Percentiles rank a stretch among this genome's conserved stretches.
phyloP scores from a whole-genome alignment of 768 basidiomycete species.

The Mycena pura region DNA sequence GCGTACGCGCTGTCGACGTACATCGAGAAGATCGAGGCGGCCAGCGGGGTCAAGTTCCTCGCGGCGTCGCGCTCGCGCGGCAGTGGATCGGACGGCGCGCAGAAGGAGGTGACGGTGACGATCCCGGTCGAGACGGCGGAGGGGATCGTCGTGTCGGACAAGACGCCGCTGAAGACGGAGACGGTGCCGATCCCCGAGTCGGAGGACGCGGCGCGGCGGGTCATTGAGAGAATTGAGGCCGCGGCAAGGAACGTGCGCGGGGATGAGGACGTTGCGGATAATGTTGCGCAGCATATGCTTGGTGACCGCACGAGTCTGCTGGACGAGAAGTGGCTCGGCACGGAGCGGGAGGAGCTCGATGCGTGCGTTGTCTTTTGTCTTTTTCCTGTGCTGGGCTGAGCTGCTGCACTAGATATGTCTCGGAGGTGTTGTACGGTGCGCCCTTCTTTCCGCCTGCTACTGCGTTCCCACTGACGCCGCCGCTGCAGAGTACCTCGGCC shows the following conservation, averaged over 20 bases:
- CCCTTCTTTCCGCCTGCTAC: not conserved
- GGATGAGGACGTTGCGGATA: conserved; percentile 73
- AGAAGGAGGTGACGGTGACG: conserved; percentile 64
- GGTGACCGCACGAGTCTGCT: conserved; percentile 62
- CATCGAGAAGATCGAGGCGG: conserved; percentile 74
- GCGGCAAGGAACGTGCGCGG: conserved; percentile 62
- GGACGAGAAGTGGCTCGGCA: conserved; percentile 89
- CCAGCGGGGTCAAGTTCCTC: conserved; percentile 80
- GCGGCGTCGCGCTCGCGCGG: conserved; percentile 88
- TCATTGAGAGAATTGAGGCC: conserved; percentile 73
- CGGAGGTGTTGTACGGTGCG: conserved; percentile 73
- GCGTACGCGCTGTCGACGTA: conserved; percentile 70
- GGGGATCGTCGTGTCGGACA: conserved; percentile 57
- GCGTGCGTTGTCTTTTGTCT: conserved; percentile 58
- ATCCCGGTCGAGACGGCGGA: conserved; percentile 58
- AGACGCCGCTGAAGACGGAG: conserved; percentile 57
- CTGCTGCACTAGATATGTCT: conserved; percentile 64
- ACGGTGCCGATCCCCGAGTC: conserved; percentile 72
- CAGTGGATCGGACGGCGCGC: conserved; percentile 46
- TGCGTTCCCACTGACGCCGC: not conserved
- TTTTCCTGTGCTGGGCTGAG: conserved; percentile 21
- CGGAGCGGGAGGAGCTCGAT: conserved; percentile 80
- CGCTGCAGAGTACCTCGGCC: conserved; percentile 79
- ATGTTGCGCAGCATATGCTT: conserved; percentile 83
- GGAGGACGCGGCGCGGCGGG: conserved; percentile 70